A percentile compares a stretch with the other conserved stretches of the same genome.
These are phyloP conservation scores for Cytauxzoon felis DNA, from an alignment of 169 alveolate species.

Conservation along the genomic window DNA sequence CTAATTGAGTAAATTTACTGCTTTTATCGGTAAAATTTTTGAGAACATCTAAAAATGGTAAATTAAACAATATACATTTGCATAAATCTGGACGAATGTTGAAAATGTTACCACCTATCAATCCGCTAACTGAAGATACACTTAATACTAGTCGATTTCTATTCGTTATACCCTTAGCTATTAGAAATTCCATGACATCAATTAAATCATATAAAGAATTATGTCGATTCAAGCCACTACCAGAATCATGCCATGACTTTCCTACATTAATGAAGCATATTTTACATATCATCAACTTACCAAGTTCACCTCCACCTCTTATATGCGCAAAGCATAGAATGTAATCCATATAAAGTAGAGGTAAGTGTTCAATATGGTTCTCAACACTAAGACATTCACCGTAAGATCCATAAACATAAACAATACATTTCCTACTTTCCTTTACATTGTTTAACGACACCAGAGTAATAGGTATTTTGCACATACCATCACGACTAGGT, in stretches of 20 bases:
- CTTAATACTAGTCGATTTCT: constrained; percentile 25
- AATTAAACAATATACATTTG: constrained; percentile 36
- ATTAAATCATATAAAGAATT: constrained; percentile 35
- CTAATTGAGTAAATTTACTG: constrained; percentile 47
- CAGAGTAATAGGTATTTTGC: constrained; percentile 29
- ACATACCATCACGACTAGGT: constrained; percentile 31
- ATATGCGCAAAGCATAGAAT: constrained; percentile 63
- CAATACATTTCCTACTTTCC: constrained; percentile 16
- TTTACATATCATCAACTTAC: neutral
- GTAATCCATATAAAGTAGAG: constrained; percentile 43
- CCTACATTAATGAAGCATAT: neutral
- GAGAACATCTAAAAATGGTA: constrained; percentile 64
- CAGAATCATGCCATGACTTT: constrained; percentile 35
- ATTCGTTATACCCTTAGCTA: constrained; percentile 30
- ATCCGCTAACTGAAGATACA: constrained; percentile 47
- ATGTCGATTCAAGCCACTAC: constrained; percentile 3
- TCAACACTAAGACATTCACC: constrained; percentile 34
- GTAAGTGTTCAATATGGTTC: constrained; percentile 44
- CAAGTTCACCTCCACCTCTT: constrained; percentile 65
- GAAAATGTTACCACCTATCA: constrained; percentile 48
- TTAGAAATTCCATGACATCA: constrained; percentile 45
- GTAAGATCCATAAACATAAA: constrained; percentile 56
- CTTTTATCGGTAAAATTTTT: constrained; percentile 20
- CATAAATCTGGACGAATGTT: constrained; percentile 59
- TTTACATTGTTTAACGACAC: neutral